Percentiles rank a stretch among this genome's conserved stretches.
These are phyloP conservation scores for Neonectria coccinea DNA, from an alignment of 2,329 filamentous ascomycete genomes.

Conservation along the genomic window DNA sequence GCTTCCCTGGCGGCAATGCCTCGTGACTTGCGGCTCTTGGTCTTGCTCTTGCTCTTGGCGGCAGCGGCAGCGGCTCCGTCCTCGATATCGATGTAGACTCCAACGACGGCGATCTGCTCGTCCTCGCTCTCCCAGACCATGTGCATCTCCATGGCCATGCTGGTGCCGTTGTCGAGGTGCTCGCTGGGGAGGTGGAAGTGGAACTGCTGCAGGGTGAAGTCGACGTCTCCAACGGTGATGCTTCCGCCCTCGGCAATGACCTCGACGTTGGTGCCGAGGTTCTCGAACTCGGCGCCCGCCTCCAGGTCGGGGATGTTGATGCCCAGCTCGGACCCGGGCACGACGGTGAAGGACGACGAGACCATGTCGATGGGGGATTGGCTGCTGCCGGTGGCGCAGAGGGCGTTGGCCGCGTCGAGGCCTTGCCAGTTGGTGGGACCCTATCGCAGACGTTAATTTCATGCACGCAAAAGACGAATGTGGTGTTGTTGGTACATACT, in stretches of 20 bases:
- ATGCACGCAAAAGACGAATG: neutral
- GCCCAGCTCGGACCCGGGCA: constrained; percentile 48
- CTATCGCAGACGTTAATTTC: constrained; percentile 20
- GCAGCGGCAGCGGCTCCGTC: constrained; percentile 20
- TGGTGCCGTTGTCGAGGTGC: constrained; percentile 60
- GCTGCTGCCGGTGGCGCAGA: constrained; percentile 60
- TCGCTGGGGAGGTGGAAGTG: constrained; percentile 72
- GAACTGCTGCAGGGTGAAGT: constrained; percentile 64
- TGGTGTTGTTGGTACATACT: constrained; percentile 41
- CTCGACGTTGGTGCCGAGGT: constrained; percentile 65
- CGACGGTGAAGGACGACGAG: constrained; percentile 41
- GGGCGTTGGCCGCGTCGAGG: constrained; percentile 56
- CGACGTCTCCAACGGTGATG: constrained; percentile 53
- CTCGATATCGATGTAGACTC: constrained; percentile 42
- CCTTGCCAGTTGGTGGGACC: constrained; percentile 67
- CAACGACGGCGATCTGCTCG: constrained; percentile 46
- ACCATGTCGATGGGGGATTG: constrained; percentile 69
- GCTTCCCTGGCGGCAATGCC: neutral
- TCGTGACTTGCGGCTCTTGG: neutral
- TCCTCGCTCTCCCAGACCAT: constrained; percentile 44
- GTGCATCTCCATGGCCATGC: constrained; percentile 48
- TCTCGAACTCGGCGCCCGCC: constrained; percentile 59
- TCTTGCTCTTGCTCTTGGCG: neutral
- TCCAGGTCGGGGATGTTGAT: constrained; percentile 52
- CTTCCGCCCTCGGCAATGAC: constrained; percentile 60